These are phyloP conservation scores for Mycena rosella DNA, from an alignment of 768 basidiomycete genomes.

Conservation along the genomic window DNA sequence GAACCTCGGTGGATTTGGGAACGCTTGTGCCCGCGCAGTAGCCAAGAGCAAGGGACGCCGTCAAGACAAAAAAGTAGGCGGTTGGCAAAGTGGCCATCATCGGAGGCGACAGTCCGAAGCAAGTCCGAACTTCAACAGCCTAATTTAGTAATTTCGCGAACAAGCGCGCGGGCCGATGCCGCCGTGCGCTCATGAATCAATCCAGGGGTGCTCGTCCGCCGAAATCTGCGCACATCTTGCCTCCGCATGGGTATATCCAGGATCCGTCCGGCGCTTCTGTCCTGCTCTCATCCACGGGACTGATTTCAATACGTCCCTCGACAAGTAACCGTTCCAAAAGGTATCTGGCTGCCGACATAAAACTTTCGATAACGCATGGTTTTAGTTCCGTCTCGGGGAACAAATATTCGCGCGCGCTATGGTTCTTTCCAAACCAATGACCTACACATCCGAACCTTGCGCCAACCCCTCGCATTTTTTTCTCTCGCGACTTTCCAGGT, in stretches of 20 bases:
- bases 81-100: background rate
- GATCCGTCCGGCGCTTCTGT: slow-evolving; percentile 25
- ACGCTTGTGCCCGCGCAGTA: slow-evolving; percentile 49
- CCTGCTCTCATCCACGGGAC: slow-evolving; percentile 21
- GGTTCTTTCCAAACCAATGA: background rate
- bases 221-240: background rate
- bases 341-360: background rate
- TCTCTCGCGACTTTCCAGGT: background rate
- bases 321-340: background rate
- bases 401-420: no score
- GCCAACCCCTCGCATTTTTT: background rate
- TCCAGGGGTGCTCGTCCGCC: background rate
- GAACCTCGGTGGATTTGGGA: slow-evolving; percentile 11
- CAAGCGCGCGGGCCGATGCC: background rate
- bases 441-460: background rate
- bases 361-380: no score
- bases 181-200: background rate
- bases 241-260: slow-evolving; percentile 8
- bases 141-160: no score
- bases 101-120: no score
- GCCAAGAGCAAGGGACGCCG: slow-evolving; percentile 55
- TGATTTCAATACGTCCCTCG: slow-evolving; percentile 9
- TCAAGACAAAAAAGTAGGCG: slow-evolving; percentile 49
- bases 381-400: no score
- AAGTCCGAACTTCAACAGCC: background rate